phyloP scores from a whole-genome alignment of 129 eudicot genomes.

The Pulicaria dysenterica region DNA sequence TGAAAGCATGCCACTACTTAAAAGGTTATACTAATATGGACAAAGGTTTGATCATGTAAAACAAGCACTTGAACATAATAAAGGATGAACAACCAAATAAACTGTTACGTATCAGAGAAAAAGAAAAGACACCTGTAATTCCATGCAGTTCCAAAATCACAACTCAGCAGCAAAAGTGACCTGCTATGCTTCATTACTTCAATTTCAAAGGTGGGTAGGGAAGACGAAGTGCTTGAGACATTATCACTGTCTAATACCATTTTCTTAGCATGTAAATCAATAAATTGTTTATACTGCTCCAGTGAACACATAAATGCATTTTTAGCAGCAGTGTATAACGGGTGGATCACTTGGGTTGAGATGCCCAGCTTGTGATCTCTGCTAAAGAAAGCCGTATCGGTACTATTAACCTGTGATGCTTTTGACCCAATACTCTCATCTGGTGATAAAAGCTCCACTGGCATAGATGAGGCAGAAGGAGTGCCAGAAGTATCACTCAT shows the following conservation, averaged over 20 bases:
- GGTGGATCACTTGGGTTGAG: constrained; percentile 59
- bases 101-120: constrained; percentile 4
- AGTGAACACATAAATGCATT: constrained; percentile 56
- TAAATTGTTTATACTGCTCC: constrained; percentile 34
- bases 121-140: constrained; percentile 60
- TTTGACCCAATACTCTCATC: constrained; percentile 22
- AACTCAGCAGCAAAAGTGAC: constrained; percentile 72
- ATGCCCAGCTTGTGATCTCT: constrained; percentile 86
- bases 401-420: constrained; percentile 23
- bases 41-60: too few species aligned
- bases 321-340: constrained; percentile 68
- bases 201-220: constrained; percentile 35
- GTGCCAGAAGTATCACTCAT: constrained; percentile 26
- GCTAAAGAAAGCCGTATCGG: constrained; percentile 58
- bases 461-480: constrained; percentile 22
- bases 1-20: too few species aligned
- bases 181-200: constrained; percentile 86
- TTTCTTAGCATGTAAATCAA: constrained; percentile 22
- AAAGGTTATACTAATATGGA: too few species aligned
- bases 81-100: neutral
- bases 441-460: constrained; percentile 16
- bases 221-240: constrained; percentile 33
- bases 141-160: constrained; percentile 96
- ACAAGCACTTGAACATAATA: neutral
- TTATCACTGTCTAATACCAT: constrained; percentile 24